Evolutionary conservation across 116 monocot genomes (phyloP).

Genomic region (Zostera marina): DNA sequence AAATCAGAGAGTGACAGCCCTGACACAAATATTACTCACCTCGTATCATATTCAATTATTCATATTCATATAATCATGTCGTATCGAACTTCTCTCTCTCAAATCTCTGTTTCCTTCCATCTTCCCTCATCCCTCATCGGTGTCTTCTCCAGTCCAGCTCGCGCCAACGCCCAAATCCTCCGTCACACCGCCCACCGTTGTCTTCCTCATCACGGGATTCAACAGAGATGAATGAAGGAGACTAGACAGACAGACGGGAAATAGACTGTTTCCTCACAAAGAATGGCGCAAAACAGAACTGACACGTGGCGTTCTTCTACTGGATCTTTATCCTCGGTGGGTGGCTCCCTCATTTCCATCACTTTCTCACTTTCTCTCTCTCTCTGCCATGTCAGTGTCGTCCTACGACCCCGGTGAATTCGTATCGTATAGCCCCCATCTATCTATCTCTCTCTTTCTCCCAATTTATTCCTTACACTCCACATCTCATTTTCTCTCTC

Average conservation of each 20-base stretch:
- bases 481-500: constrained; percentile 7
- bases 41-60: too few species aligned
- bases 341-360: constrained; percentile 4
- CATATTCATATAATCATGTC: too few species aligned
- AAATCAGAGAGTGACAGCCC: not conserved
- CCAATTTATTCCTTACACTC: constrained; percentile 2
- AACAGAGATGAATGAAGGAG: too few species aligned
- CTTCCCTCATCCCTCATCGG: not conserved
- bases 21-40: not conserved
- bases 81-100: not conserved
- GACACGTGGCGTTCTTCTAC: constrained; percentile 2
- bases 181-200: too few species aligned
- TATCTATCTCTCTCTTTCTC: not conserved
- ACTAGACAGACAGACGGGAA: not conserved
- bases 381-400: constrained; percentile 13
- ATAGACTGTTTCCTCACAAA: constrained; percentile 1
- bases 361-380: not conserved
- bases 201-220: too few species aligned
- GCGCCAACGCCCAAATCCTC: too few species aligned
- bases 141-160: too few species aligned
- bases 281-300: not conserved
- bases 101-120: not conserved
- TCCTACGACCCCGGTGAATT: constrained; percentile 16
- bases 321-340: not conserved
- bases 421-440: constrained; percentile 14